A percentile compares a stretch with the other conserved stretches of the same genome.
phyloP scores from a whole-genome alignment of 495 filamentous ascomycete genomes.

The Xylaria cubensis region DNA sequence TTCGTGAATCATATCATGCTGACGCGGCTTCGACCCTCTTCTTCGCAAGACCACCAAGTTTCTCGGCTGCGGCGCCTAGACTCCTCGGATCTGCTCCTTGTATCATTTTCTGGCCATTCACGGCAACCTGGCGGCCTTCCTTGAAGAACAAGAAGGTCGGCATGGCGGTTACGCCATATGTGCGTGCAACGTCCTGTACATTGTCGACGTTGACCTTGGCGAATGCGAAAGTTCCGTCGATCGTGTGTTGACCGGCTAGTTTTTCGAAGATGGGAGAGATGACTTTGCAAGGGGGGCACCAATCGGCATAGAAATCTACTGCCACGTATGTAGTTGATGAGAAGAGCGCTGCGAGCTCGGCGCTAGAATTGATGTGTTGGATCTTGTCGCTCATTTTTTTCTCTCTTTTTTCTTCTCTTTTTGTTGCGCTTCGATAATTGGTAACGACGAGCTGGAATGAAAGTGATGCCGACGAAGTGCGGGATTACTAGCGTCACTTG shows the following conservation, averaged over 20 bases:
- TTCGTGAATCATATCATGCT: background rate
- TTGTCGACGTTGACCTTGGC: conserved; percentile 66
- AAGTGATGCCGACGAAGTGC: background rate
- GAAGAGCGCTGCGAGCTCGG: conserved; percentile 44
- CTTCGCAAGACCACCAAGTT: conserved; percentile 44
- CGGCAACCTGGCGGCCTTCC: conserved; percentile 67
- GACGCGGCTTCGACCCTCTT: conserved; percentile 29
- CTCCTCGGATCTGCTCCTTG: conserved; percentile 45
- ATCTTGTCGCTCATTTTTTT: conserved; percentile 34
- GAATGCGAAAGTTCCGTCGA: conserved; percentile 57
- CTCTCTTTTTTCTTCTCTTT: background rate
- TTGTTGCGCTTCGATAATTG: background rate
- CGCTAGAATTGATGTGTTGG: conserved; percentile 40
- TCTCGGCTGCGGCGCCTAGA: conserved; percentile 41
- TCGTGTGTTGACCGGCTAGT: conserved; percentile 54
- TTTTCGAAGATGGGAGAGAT: conserved; percentile 66
- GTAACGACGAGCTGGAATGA: background rate
- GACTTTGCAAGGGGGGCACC: conserved; percentile 73
- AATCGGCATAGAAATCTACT: conserved; percentile 63
- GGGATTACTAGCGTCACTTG: background rate
- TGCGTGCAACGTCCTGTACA: conserved; percentile 53
- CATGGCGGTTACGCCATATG: conserved; percentile 63
- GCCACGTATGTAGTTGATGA: conserved; percentile 48
- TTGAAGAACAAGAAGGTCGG: conserved; percentile 89
- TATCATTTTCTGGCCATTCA: conserved; percentile 56